Conservation (phyloP, 2,329 filamentous ascomycete genomes). For the Diaporthe sp. region DNA sequence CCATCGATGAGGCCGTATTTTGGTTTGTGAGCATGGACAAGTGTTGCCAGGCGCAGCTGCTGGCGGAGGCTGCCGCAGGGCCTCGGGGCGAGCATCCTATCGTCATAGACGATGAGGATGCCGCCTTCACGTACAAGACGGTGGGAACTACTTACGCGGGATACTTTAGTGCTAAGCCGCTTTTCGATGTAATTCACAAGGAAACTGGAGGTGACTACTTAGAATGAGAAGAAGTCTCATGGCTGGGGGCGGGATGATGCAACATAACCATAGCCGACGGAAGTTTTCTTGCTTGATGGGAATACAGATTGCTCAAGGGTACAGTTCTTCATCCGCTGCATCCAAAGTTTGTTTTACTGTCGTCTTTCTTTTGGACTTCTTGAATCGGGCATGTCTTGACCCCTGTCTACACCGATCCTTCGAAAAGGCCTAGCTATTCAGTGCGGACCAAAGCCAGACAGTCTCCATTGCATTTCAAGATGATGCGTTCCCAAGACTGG, state of each 20-base stretch:
- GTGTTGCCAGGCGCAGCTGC: constrained; percentile 62
- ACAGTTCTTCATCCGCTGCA: neutral
- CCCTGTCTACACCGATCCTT: neutral
- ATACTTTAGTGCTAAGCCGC: constrained; percentile 79
- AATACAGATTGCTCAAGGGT: neutral
- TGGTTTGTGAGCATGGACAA: constrained; percentile 68
- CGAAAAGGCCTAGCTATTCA: too few relatives aligned
- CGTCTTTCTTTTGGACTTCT: neutral
- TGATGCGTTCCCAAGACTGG: too few relatives aligned
- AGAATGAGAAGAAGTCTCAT: neutral
- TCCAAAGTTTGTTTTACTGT: neutral
- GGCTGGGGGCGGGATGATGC: neutral
- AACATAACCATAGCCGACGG: neutral
- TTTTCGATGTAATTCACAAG: constrained; percentile 71
- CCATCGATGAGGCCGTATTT: constrained; percentile 65
- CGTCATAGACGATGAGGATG: constrained; percentile 78
- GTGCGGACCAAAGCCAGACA: too few relatives aligned
- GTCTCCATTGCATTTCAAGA: too few relatives aligned
- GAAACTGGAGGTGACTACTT: constrained; percentile 40
- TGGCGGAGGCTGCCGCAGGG: constrained; percentile 71
- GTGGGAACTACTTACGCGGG: constrained; percentile 73
- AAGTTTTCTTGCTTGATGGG: neutral
- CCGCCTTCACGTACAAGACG: constrained; percentile 75
- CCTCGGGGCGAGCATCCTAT: constrained; percentile 75
- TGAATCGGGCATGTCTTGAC: neutral